These are phyloP conservation scores for Ajuga chamaepitys DNA, from an alignment of 257 asterid species.

Conservation along the genomic window DNA sequence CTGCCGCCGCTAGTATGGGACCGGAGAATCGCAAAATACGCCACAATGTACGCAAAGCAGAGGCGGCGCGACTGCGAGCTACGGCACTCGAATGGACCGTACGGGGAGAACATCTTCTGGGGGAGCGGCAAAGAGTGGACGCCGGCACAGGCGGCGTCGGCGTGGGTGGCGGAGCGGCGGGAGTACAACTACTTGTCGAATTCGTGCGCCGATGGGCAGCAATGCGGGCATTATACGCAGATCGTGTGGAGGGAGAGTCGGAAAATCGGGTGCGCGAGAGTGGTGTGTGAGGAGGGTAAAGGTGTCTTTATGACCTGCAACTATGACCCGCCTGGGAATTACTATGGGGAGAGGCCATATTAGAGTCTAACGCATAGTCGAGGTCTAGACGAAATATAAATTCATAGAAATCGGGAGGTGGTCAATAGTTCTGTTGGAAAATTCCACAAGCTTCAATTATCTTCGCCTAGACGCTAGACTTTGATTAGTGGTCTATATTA, in stretches of 20 bases:
- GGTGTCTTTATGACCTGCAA: slow-evolving; percentile 40
- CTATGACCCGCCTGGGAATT: slow-evolving; percentile 49
- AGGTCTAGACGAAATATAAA: too few species aligned
- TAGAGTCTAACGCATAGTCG: too few species aligned
- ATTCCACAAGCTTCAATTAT: too few species aligned
- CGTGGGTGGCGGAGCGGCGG: slow-evolving; percentile 33
- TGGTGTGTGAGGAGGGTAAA: slow-evolving; percentile 22
- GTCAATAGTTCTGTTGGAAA: too few species aligned
- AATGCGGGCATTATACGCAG: slow-evolving; percentile 44
- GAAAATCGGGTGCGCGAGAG: slow-evolving; percentile 39
- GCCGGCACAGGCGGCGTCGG: slow-evolving; percentile 34
- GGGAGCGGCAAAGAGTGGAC: slow-evolving; percentile 39
- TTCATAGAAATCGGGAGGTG: too few species aligned
- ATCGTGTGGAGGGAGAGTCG: slow-evolving; percentile 36
- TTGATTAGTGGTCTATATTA: too few species aligned
- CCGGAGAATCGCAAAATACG: slow-evolving; percentile 16
- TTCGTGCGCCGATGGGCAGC: slow-evolving; percentile 24
- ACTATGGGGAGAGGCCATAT: slow-evolving; percentile 37
- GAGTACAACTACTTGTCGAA: slow-evolving; percentile 28
- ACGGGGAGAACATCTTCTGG: slow-evolving; percentile 48
- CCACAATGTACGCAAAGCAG: slow-evolving; percentile 18
- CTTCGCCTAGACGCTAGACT: too few species aligned
- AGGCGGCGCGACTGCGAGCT: slow-evolving; percentile 31
- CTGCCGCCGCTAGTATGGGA: slow-evolving; percentile 34
- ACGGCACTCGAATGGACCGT: slow-evolving; percentile 34